Base-by-base conservation (phyloP, 2,329 filamentous ascomycete species). In the Fusarium azukiicola region DNA sequence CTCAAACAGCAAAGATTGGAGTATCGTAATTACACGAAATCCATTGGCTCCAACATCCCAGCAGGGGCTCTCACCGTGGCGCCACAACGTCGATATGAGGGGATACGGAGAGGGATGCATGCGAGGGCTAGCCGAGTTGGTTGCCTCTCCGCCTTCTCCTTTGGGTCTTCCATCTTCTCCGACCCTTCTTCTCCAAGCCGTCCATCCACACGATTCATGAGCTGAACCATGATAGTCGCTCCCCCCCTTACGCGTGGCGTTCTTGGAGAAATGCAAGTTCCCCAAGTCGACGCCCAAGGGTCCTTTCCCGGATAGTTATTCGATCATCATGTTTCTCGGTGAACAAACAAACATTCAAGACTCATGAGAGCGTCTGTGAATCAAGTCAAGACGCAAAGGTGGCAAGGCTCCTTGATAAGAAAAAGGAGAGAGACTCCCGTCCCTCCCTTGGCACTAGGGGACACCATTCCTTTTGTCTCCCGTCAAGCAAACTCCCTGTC, bases 161-260 rank as follows among this genome's bases (percentile, higher is more conserved):
- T 47, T 16, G 13, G 38, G 61, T 64, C 21, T 19, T 49, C 47
- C 47, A 21, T 23, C 49, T 23, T 66, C 44, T 66, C 44, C 27
- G 63, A 61, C 38, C 63, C 14, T 66, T 49, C 14, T 66, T 49
- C 44, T 38, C 63, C 63, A 49, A 66, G 12, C 27, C 63, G 42
- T 66, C 63, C 19, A 36, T 66, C 63, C 19, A 36, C 12, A 49
- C 38, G 63, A 66, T 49, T 66, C 63, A 66, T 66, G 63, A n/a
- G 63, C 23, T n/a, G 42, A 44, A 11, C 27, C 63, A 49, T 66
- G 27, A 47, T 49, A 17, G 23, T 19, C 36, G 44, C 13, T 19
- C n/a, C 38, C 16, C 42, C 42, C 27, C 42, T 66, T 44, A 49
- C 36, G 23, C 63, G 63, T 47, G 63, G 44, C 27, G 23, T 21